Conservation (phyloP, 345 rosid species). For the Syzygium oleosum region DNA sequence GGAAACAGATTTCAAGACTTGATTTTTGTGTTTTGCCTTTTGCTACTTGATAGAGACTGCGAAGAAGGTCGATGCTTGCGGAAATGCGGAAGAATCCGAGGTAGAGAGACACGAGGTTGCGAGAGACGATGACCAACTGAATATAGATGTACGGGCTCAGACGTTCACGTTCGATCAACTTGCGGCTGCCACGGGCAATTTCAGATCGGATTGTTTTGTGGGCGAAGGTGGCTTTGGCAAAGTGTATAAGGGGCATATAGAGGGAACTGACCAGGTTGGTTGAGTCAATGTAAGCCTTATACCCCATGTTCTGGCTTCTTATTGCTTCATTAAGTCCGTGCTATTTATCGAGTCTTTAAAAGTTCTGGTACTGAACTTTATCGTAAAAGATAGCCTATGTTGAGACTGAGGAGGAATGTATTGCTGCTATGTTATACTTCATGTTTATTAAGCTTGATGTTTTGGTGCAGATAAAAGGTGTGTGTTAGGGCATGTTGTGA, state of each 20-base stretch:
- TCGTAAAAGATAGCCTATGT: background rate
- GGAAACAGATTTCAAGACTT: background rate
- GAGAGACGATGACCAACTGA: conserved; percentile 43
- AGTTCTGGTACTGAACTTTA: background rate
- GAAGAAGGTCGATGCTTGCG: conserved; percentile 36
- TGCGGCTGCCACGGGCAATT: conserved; percentile 45
- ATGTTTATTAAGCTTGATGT: background rate
- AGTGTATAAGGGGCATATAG: conserved; percentile 60
- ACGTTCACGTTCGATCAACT: conserved; percentile 58
- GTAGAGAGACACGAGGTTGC: conserved; percentile 14
- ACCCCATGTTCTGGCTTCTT: background rate
- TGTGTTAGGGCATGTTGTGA: background rate
- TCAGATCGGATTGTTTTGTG: conserved; percentile 52
- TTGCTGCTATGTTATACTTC: background rate
- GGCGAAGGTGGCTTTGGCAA: conserved; percentile 96
- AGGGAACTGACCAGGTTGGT: conserved; percentile 55
- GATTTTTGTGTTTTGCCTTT: background rate
- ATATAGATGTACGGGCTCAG: conserved; percentile 39
- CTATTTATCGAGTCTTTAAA: background rate
- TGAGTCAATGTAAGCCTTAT: conserved; percentile 1
- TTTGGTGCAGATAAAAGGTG: background rate
- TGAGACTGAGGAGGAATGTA: background rate
- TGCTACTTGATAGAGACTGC: conserved; percentile 24
- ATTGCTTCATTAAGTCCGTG: background rate
- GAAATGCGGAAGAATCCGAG: conserved; percentile 17